Evolutionary conservation across 2,329 filamentous ascomycete species (phyloP).

Genomic region (Peltaster fructicola): DNA sequence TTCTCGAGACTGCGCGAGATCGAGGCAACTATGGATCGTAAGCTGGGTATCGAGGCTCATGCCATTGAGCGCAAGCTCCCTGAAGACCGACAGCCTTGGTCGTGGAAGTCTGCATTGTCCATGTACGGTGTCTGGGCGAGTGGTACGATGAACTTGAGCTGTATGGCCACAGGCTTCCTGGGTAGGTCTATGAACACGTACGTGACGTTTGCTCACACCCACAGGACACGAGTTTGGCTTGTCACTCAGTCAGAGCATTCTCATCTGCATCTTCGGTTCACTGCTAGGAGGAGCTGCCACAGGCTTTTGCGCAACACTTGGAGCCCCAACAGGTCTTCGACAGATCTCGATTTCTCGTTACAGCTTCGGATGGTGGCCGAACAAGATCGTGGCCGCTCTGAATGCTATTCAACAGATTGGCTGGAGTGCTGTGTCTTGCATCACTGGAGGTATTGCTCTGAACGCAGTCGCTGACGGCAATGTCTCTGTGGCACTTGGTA

Average conservation of each 20-base stretch:
- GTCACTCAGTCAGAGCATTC: constrained; percentile 17
- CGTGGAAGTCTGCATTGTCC: constrained; percentile 19
- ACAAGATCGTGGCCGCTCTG: constrained; percentile 29
- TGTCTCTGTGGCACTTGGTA: constrained; percentile 27
- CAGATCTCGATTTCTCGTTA: constrained; percentile 28
- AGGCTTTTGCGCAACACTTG: constrained; percentile 19
- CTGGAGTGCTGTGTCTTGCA: constrained; percentile 25
- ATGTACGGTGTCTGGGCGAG: constrained; percentile 20
- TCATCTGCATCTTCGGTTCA: constrained; percentile 16
- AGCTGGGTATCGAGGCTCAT: constrained; percentile 30
- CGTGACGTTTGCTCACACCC: too few species aligned
- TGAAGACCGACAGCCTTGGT: constrained; percentile 26
- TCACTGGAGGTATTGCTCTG: constrained; percentile 25
- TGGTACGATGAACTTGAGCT: constrained; percentile 20
- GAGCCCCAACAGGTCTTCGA: constrained; percentile 21
- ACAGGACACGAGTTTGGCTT: too few species aligned
- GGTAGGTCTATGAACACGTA: too few species aligned
- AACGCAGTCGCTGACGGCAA: constrained; percentile 25
- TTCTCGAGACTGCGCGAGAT: constrained; percentile 17
- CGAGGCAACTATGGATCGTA: constrained; percentile 27
- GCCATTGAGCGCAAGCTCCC: constrained; percentile 29
- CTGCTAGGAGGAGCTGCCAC: constrained; percentile 16
- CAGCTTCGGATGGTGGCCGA: constrained; percentile 34
- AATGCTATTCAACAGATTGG: constrained; percentile 31
- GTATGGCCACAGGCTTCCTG: constrained; percentile 25